phyloP scores from a whole-genome alignment of 495 filamentous ascomycete genomes.

The Thermothielavioides terrestris region DNA sequence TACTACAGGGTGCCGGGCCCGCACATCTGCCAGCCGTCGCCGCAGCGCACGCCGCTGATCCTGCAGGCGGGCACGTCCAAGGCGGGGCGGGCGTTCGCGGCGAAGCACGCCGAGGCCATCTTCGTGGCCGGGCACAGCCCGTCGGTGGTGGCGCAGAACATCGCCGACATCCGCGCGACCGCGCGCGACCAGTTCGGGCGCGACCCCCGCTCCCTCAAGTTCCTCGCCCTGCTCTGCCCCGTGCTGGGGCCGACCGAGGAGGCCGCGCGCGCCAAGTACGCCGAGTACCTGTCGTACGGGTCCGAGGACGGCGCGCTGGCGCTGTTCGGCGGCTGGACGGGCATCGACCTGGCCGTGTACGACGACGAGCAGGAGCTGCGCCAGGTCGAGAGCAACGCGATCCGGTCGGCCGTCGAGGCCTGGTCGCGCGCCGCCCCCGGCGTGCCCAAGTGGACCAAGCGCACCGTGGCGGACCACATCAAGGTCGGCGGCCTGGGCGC shows the following conservation, averaged over 20 bases:
- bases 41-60: constrained; percentile 57
- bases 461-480: constrained; percentile 50
- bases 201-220: constrained; percentile 44
- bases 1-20: constrained; percentile 59
- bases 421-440: constrained; percentile 30
- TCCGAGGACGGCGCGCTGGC: constrained; percentile 50
- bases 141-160: constrained; percentile 31
- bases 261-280: constrained; percentile 44
- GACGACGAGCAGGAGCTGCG: constrained; percentile 50
- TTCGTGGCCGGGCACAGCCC: constrained; percentile 45
- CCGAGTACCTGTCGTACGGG: constrained; percentile 42
- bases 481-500: constrained; percentile 50
- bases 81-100: constrained; percentile 55
- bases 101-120: constrained; percentile 53
- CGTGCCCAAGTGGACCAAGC: constrained; percentile 54
- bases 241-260: constrained; percentile 48
- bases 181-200: constrained; percentile 38
- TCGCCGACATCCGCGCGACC: constrained; percentile 43
- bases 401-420: constrained; percentile 37
- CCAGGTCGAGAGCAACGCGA: constrained; percentile 55
- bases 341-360: constrained; percentile 46
- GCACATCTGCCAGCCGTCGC: constrained; percentile 55
- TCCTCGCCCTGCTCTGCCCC: constrained; percentile 38
- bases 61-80: constrained; percentile 58
- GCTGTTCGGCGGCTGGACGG: constrained; percentile 56